Evolutionary conservation across 768 basidiomycete genomes (phyloP).

Genomic region (Panellus pusillus): DNA sequence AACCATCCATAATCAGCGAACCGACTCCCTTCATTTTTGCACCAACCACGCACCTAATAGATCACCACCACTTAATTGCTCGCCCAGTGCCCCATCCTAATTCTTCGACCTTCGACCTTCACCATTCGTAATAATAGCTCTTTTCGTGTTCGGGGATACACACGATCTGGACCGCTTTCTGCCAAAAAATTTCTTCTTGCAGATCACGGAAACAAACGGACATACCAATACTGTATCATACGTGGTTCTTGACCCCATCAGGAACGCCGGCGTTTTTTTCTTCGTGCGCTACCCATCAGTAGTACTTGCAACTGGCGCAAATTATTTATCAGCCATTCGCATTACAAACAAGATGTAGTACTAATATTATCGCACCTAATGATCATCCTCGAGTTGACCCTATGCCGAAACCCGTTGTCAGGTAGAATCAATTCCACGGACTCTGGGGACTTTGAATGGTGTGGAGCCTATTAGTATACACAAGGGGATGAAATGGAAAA

Average conservation of each 20-base stretch:
- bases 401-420: too few species aligned
- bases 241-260: background rate
- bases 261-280: background rate
- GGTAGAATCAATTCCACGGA: too few species aligned
- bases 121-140: conserved; percentile 14
- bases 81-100: background rate
- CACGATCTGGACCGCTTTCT: conserved; percentile 20
- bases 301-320: too few species aligned
- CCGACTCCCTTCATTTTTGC: conserved; percentile 13
- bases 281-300: background rate
- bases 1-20: conserved; percentile 5
- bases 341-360: conserved; percentile 16
- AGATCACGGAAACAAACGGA: conserved; percentile 34
- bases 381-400: too few species aligned
- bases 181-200: conserved; percentile 14
- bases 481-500: background rate
- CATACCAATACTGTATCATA: conserved; percentile 28
- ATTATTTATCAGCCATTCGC: conserved; percentile 8
- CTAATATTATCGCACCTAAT: too few species aligned
- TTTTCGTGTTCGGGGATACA: conserved; percentile 5
- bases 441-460: background rate
- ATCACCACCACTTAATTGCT: conserved; percentile 1
- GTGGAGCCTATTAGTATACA: too few species aligned
- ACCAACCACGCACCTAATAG: conserved; percentile 15
- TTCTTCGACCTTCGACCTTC: conserved; percentile 2